phyloP scores from a whole-genome alignment of 371 early-diverging fungal genomes.

The Apophysomyces trapeziformis region DNA sequence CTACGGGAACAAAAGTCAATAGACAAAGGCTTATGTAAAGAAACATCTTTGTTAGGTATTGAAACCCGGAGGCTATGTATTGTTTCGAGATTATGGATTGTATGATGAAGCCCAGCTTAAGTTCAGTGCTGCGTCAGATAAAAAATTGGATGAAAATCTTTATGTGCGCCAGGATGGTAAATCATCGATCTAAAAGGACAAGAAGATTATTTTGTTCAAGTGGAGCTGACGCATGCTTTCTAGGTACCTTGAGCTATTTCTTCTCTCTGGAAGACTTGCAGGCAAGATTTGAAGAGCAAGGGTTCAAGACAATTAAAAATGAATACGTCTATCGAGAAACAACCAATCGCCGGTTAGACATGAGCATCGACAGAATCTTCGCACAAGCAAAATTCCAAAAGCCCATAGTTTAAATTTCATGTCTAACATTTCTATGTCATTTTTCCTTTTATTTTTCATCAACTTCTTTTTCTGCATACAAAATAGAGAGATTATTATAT shows the following conservation, averaged over 20 bases:
- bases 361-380: constrained; percentile 85
- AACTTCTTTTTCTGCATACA: background rate
- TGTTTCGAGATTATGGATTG: constrained; percentile 90
- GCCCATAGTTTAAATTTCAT: constrained; percentile 14
- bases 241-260: constrained; percentile 70
- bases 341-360: constrained; percentile 77
- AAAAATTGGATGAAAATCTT: constrained; percentile 78
- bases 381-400: constrained; percentile 84
- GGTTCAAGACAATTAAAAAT: constrained; percentile 71
- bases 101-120: constrained; percentile 91
- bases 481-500: constrained; percentile 27
- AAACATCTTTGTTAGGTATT: constrained; percentile 45
- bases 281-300: constrained; percentile 61
- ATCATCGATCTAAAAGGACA: background rate
- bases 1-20: background rate
- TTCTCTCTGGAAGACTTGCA: constrained; percentile 62
- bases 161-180: constrained; percentile 92
- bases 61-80: constrained; percentile 76
- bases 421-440: background rate
- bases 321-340: constrained; percentile 82
- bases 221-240: background rate
- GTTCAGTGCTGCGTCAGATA: constrained; percentile 71
- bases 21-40: background rate
- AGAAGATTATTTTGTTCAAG: background rate
- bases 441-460: constrained; percentile 6